Evolutionary conservation across 768 basidiomycete species (phyloP).

Genomic region (Sporobolomyces pararoseus): DNA sequence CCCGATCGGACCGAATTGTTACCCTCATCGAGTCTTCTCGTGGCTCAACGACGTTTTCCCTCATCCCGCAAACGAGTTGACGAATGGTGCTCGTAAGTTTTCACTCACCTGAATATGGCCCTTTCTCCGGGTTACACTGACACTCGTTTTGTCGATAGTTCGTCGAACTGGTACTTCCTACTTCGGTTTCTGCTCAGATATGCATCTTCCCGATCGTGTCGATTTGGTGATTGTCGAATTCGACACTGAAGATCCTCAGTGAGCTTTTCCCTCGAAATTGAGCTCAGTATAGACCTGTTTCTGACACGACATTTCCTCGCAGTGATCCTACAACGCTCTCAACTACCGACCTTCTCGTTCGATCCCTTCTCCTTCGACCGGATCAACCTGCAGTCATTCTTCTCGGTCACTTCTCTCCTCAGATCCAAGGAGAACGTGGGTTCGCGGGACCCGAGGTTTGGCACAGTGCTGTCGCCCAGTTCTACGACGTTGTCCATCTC

Average conservation of each 20-base stretch:
- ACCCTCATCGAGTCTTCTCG: constrained; percentile 89
- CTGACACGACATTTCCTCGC: constrained; percentile 9
- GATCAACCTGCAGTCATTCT: constrained; percentile 88
- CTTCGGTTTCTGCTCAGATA: constrained; percentile 87
- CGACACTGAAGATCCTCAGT: constrained; percentile 84
- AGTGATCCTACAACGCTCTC: constrained; percentile 69
- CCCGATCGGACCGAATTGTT: constrained; percentile 55
- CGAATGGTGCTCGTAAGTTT: constrained; percentile 71
- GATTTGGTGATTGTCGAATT: constrained; percentile 95
- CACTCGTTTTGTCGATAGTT: constrained; percentile 51
- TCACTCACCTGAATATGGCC: too few relatives aligned
- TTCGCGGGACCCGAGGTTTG: constrained; percentile 85
- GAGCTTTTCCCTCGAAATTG: constrained; percentile 47
- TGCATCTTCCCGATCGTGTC: constrained; percentile 88
- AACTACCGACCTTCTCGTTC: constrained; percentile 86
- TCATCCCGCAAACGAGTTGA: constrained; percentile 93
- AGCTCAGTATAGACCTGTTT: neutral
- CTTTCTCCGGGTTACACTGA: neutral
- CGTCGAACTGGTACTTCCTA: constrained; percentile 86
- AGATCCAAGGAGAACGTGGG: constrained; percentile 70
- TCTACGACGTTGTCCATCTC: constrained; percentile 94
- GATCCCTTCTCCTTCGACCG: constrained; percentile 81
- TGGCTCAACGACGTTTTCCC: constrained; percentile 99
- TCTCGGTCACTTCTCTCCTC: constrained; percentile 91
- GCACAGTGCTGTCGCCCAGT: constrained; percentile 87